Evolutionary conservation across 257 asterid genomes (phyloP), one percentile per base, ranked within the genome.

Genomic region (Solanum appendiculatum): DNA sequence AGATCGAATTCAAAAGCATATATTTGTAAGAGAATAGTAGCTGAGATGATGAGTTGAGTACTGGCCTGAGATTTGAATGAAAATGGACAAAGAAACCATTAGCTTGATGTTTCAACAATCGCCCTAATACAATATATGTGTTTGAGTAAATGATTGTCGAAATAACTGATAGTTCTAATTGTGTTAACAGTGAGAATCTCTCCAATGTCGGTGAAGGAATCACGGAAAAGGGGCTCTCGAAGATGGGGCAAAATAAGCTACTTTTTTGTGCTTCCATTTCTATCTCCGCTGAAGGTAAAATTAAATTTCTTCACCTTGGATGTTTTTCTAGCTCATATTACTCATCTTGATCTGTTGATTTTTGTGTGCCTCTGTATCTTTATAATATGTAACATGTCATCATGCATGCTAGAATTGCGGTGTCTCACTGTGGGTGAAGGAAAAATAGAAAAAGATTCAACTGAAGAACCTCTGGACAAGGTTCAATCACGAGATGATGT

Each of bases 241-340:
- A 85, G 46, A 72, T 69, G 58, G 87, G 68, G 44, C 83, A 66
- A 1, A 80, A 48, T 80, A 85, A 85, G 75, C 82, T 85, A 44
- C 63, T 85, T 12, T 85, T 85, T 85, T 85, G 87, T 85, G 77
- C 87, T 29, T 85, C 87, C 82, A 85, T 85, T 63, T 85, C 87
- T 69, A 48, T 85, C 69, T 66, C 87, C 2, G 48, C 87, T 68
- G 87, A 85, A 29, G 87, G 87, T 85, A 69, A 85, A 68, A 29
- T 14, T 33, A 44, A 44, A 27, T 44, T 46, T 66, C 60, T 42
- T 66, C 23, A 37, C 15, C 68, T 27, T 84, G 84, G 29, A 29
- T 80, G 66, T 9, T 10, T 29, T 46, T 20, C 46, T 5, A 51
- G 85, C 31, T 80, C 40, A 46, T 46, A 80, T 51, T 80, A 80